phyloP scores from a whole-genome alignment of 1,139 yeast genomes.

The Spathaspora jeffriesii region DNA sequence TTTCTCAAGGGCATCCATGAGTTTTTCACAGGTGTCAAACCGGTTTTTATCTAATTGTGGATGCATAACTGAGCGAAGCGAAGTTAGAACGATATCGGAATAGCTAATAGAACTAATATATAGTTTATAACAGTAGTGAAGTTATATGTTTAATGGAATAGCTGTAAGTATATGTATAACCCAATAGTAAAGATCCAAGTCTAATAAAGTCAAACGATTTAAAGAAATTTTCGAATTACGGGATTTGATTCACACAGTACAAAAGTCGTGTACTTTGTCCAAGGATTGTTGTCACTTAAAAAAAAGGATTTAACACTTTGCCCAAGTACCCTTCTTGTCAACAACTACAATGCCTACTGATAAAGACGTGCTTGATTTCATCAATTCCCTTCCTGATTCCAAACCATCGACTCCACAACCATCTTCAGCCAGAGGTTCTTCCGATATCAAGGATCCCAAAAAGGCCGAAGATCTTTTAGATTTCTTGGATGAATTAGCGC shows the following conservation, averaged over 20 bases:
- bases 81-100: no score
- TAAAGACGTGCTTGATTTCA: conserved; percentile 87
- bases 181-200: no score
- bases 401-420: conserved; percentile 40
- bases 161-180: no score
- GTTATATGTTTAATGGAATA: no score
- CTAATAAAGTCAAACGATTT: not conserved
- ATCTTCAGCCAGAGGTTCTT: conserved; percentile 12
- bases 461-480: conserved; percentile 79
- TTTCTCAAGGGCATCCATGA: conserved; percentile 86
- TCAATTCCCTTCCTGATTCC: conserved; percentile 83
- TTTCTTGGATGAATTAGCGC: conserved; percentile 80
- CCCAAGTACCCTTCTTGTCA: no score
- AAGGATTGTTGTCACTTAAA: not conserved
- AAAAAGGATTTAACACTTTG: no score
- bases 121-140: no score
- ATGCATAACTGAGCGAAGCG: conserved; percentile 30
- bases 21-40: conserved; percentile 66
- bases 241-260: not conserved
- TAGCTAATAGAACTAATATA: no score
- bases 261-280: not conserved
- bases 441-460: conserved; percentile 22
- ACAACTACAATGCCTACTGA: conserved; percentile 9
- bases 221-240: not conserved
- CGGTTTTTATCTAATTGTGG: conserved; percentile 49